Evolutionary conservation across 2,329 filamentous ascomycete genomes (phyloP).

Genomic region (Fusarium beomiforme): DNA sequence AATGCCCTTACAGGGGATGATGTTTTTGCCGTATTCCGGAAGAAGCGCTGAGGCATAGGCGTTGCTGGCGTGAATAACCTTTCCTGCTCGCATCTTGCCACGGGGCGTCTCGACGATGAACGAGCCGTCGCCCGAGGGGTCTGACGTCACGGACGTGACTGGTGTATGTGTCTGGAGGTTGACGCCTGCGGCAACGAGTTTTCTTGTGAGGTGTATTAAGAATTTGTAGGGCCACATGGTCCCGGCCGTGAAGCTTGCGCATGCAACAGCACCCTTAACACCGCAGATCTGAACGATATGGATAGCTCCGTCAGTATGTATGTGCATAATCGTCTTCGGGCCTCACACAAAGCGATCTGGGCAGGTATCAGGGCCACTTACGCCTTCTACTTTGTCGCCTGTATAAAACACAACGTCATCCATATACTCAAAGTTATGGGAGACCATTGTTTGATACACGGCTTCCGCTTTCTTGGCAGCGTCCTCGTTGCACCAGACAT

Average conservation of each 20-base stretch:
- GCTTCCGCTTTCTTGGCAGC: neutral
- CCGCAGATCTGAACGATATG: neutral
- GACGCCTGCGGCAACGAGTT: neutral
- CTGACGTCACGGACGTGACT: neutral
- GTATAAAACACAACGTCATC: slow-evolving; percentile 10
- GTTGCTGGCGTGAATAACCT: slow-evolving; percentile 73
- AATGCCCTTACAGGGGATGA: slow-evolving; percentile 69
- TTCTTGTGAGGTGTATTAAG: slow-evolving; percentile 50
- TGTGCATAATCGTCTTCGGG: fast-evolving
- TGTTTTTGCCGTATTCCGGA: slow-evolving; percentile 66
- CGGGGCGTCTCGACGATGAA: neutral
- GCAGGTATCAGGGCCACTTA: neutral
- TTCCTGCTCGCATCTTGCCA: slow-evolving; percentile 62
- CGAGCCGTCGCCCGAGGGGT: neutral
- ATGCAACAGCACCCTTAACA: slow-evolving; percentile 3
- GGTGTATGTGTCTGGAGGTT: neutral
- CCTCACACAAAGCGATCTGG: neutral
- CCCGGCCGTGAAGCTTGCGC: neutral
- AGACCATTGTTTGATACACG: neutral
- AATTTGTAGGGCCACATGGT: slow-evolving; percentile 7
- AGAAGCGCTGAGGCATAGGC: slow-evolving; percentile 71
- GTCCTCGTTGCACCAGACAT: slow-evolving; percentile 6
- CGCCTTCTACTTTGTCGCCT: neutral
- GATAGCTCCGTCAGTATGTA: neutral
- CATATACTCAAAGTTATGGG: slow-evolving; percentile 2